Evolutionary conservation across 306 rosid species (phyloP).

Genomic region (Sophora flavescens): DNA sequence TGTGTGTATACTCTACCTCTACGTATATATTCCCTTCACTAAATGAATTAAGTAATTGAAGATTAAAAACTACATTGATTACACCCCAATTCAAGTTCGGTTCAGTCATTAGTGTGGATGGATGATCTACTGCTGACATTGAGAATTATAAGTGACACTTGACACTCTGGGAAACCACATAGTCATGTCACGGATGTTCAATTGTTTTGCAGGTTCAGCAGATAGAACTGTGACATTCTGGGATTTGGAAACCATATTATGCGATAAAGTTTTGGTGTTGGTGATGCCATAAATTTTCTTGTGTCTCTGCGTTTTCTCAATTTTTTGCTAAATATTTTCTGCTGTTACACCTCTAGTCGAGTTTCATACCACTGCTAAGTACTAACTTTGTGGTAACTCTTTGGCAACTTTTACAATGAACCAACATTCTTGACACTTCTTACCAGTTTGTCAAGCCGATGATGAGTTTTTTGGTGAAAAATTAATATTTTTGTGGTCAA

Average conservation of each 20-base stretch:
- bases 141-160: neutral
- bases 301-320: neutral
- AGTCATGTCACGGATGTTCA: neutral
- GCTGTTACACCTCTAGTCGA: neutral
- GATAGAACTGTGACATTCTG: slow-evolving; percentile 97
- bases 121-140: neutral
- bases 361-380: neutral
- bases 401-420: neutral
- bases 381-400: neutral
- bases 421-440: slow-evolving; percentile 36
- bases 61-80: no score
- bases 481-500: slow-evolving; percentile 4
- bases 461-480: slow-evolving; percentile 26
- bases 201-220: slow-evolving; percentile 78
- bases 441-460: neutral
- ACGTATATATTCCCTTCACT: no score
- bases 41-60: no score
- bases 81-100: no score
- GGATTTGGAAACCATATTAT: slow-evolving; percentile 82
- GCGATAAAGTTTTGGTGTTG: neutral
- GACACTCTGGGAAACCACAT: neutral
- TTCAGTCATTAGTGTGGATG: no score
- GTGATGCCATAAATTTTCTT: slow-evolving; percentile 5
- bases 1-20: no score
- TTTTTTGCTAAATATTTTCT: neutral